These are phyloP conservation scores for Eucalyptus guilfoylei DNA, from an alignment of 345 rosid genomes.

Conservation along the genomic window DNA sequence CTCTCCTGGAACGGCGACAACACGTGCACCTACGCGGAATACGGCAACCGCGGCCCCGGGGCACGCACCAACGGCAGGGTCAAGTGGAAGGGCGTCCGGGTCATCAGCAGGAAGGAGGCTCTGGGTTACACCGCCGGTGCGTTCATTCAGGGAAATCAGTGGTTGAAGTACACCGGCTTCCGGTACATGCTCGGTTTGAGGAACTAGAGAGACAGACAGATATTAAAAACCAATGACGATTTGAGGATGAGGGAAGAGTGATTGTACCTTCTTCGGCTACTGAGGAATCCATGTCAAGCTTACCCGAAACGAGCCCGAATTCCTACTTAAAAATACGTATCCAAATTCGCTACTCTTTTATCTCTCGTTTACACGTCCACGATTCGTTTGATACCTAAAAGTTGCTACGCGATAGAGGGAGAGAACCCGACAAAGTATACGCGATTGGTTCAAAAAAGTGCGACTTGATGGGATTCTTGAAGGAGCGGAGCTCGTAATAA, in stretches of 20 bases:
- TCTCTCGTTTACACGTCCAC: not conserved
- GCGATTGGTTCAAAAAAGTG: too few species aligned
- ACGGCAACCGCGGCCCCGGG: constrained; percentile 56
- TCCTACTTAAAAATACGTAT: not conserved
- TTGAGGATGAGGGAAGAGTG: not conserved
- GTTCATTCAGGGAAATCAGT: constrained; percentile 23
- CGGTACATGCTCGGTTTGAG: constrained; percentile 27
- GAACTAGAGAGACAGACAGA: not conserved
- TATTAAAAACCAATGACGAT: not conserved
- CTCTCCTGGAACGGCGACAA: constrained; percentile 25
- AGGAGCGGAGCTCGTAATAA: too few species aligned
- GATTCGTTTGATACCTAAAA: not conserved
- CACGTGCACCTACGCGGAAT: constrained; percentile 32
- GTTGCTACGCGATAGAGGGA: not conserved
- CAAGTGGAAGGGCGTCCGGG: constrained; percentile 31
- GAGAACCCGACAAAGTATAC: too few species aligned
- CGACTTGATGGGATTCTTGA: too few species aligned
- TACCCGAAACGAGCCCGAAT: not conserved
- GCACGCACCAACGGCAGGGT: constrained; percentile 30
- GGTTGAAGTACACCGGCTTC: constrained; percentile 29
- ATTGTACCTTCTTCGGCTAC: not conserved
- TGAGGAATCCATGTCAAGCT: not conserved
- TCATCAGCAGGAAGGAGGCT: constrained; percentile 21
- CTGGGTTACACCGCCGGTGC: constrained; percentile 18
- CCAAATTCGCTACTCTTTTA: not conserved